Evolutionary conservation across 2,329 filamentous ascomycete species (phyloP), one percentile per base, ranked within the genome.

Genomic region (Fusarium verrucosum): DNA sequence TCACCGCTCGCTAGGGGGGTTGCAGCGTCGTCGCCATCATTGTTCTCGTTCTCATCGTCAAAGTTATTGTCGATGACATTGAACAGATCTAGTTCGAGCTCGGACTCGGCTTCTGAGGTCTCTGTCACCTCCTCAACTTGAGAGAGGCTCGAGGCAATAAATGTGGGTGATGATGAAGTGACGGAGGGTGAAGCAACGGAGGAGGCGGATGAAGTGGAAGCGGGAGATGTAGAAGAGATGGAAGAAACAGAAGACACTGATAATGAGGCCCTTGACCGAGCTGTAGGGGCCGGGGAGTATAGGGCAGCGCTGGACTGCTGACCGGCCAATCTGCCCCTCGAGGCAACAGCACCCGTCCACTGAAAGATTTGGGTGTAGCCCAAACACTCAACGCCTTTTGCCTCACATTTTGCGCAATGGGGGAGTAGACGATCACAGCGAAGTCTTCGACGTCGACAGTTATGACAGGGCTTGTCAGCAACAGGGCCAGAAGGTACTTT

Each of bases 341-440:
- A 79, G 13, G 78, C 78, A 28, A 80, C 76, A 49, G 82, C 81
- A 14, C 79, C 78, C 19, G 82, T 83, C 83, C 83, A 85, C 41
- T 81, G 76, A 46, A 84, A 82, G 35, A 85, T 74, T 68, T 82
- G 81, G 35, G 81, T 81, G 61, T 85, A 85, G 30, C 83, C 83
- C 32, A 84, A 78, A 65, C 83, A 85, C 62, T 84, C 81, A 62
- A 79, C 76, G 30, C 82, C 82, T 17, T 79, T 77, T 37, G 77
- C 76, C 49, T 76, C 67, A 60, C 83, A 85, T 75, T 85, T 85
- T 67, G 80, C 78, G 73, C 83, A 85, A 61, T 79, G 78, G 45
- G 83, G 83, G 40, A 81, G 74, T 32, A 82, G 79, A 46, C 81
- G 78, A 68, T 85, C 83, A 73, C 83, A 85, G 64, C 81, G 81